Percentiles rank a stretch among this genome's conserved stretches.
phyloP scores from a whole-genome alignment of 306 rosid genomes.

The Boehmeria nivea region DNA sequence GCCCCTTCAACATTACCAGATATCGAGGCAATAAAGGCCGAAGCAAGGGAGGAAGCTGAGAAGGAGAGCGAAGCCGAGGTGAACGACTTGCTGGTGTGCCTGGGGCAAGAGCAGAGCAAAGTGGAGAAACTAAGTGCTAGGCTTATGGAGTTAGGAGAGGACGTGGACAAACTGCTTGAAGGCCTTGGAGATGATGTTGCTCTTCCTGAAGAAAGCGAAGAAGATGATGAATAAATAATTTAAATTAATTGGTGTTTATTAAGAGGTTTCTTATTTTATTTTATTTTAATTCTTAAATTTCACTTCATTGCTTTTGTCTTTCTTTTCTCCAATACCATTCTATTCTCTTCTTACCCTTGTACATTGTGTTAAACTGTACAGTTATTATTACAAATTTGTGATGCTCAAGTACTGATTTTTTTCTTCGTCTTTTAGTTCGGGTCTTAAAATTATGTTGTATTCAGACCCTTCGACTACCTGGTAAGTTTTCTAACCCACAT shows the following conservation, averaged over 20 bases:
- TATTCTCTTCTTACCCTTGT: not conserved
- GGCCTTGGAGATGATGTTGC: slow-evolving; percentile 78
- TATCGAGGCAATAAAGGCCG: slow-evolving; percentile 69
- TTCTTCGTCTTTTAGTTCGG: too few species aligned
- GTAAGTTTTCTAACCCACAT: too few species aligned
- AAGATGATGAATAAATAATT: slow-evolving; percentile 43
- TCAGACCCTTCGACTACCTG: too few species aligned
- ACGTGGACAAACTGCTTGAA: slow-evolving; percentile 73
- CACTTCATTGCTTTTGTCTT: not conserved
- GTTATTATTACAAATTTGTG: slow-evolving; percentile 14
- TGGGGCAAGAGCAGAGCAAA: slow-evolving; percentile 95
- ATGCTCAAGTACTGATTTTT: slow-evolving; percentile 7
- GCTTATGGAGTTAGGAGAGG: slow-evolving; percentile 85
- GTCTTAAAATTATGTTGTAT: too few species aligned
- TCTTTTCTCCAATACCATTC: too few species aligned
- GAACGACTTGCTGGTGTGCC: slow-evolving; percentile 89
- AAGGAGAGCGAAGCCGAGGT: slow-evolving; percentile 90
- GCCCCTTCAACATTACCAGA: slow-evolving; percentile 46
- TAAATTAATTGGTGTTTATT: not conserved
- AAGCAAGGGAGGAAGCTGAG: slow-evolving; percentile 95
- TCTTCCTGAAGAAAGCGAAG: slow-evolving; percentile 44
- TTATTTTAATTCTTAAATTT: too few species aligned
- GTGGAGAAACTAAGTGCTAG: slow-evolving; percentile 71
- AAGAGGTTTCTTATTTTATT: not conserved
- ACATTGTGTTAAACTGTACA: slow-evolving; percentile 29